Percentiles rank a stretch among this genome's conserved stretches.
Evolutionary conservation across 2,329 filamentous ascomycete genomes (phyloP).

Genomic region (Claviceps quebecensis): DNA sequence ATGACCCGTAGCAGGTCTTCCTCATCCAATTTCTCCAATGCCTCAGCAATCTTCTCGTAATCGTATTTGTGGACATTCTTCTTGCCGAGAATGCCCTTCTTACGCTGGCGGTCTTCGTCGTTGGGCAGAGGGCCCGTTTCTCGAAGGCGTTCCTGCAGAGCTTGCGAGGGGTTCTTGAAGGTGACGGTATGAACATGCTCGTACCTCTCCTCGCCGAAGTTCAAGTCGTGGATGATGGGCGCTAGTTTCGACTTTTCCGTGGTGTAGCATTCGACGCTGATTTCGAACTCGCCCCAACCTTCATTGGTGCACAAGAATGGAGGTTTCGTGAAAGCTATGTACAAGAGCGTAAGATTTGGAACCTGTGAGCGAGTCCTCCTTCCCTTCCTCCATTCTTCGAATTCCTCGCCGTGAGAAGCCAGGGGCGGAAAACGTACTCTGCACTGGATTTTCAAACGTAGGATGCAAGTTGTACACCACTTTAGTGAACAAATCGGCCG

Average conservation of each 20-base stretch:
- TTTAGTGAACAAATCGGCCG: conserved; percentile 80
- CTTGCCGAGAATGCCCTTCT: conserved; percentile 53
- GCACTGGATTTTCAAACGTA: conserved; percentile 74
- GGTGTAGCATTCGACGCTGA: conserved; percentile 70
- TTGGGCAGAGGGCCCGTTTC: conserved; percentile 78
- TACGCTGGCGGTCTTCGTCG: conserved; percentile 47
- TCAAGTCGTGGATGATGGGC: conserved; percentile 69
- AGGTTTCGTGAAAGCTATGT: conserved; percentile 59
- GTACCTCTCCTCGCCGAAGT: conserved; percentile 72
- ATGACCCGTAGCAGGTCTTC: conserved; percentile 91
- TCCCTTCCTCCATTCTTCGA: not conserved
- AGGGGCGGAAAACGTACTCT: conserved; percentile 46
- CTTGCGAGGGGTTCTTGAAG: conserved; percentile 87
- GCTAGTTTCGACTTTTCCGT: conserved; percentile 76
- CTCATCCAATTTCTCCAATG: conserved; percentile 74
- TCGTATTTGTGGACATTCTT: conserved; percentile 66
- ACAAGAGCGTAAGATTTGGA: not conserved
- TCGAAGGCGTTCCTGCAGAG: conserved; percentile 63
- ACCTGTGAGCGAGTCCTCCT: not conserved
- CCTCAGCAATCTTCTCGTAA: conserved; percentile 94
- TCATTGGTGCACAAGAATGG: conserved; percentile 87
- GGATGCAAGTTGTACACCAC: conserved; percentile 88
- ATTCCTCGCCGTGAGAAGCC: not conserved
- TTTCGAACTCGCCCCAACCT: conserved; percentile 98
- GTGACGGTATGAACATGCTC: conserved; percentile 67